phyloP scores from a whole-genome alignment of 2,329 filamentous ascomycete species.

The Xylogone sp. region DNA sequence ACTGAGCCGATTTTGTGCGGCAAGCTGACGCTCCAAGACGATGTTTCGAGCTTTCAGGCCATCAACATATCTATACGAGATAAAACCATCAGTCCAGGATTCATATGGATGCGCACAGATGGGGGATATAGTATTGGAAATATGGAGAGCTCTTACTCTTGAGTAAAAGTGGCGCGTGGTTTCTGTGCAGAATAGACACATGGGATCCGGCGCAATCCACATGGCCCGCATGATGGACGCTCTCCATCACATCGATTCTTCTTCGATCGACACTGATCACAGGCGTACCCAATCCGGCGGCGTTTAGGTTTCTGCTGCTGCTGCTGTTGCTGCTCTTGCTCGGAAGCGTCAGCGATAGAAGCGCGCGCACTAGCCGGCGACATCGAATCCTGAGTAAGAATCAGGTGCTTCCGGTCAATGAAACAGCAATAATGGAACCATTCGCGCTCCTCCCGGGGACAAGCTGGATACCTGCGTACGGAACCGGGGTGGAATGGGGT shows the following conservation, averaged over 20 bases:
- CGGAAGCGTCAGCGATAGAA: background rate
- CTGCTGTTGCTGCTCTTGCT: background rate
- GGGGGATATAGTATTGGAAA: background rate
- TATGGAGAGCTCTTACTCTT: background rate
- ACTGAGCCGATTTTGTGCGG: background rate
- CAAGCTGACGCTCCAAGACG: background rate
- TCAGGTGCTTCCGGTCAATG: background rate
- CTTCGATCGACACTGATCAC: background rate
- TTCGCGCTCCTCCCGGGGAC: background rate
- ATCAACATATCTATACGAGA: background rate
- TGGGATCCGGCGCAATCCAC: background rate
- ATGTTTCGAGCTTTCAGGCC: background rate
- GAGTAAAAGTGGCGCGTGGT: background rate
- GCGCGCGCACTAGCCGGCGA: background rate
- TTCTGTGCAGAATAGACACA: background rate
- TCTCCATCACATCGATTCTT: background rate
- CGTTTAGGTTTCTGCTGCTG: background rate
- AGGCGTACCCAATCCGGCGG: background rate
- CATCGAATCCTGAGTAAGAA: background rate
- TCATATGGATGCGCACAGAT: background rate
- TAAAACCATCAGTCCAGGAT: background rate
- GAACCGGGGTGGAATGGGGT: background rate
- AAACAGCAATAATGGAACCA: background rate
- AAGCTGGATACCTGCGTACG: background rate
- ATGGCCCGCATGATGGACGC: background rate